Evolutionary conservation across 129 eudicot genomes (phyloP).

Genomic region (Centrapalus pauciflorus): DNA sequence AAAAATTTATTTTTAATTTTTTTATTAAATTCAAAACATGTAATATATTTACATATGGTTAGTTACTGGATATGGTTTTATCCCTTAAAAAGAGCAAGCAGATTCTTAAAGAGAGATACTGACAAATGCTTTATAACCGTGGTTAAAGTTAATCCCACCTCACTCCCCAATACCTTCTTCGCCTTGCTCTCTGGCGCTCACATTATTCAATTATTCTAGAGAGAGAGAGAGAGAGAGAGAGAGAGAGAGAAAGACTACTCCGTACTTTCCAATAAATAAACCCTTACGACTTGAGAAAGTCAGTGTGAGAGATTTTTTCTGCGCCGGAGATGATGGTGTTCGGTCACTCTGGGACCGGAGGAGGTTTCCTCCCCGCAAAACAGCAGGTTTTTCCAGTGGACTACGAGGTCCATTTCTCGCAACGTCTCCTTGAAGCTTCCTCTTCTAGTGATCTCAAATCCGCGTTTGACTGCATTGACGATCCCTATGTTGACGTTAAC

Average conservation of each 20-base stretch:
- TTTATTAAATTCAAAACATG: too few species aligned
- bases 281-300: neutral
- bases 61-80: neutral
- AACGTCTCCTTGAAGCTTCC: constrained; percentile 61
- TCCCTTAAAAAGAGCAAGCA: neutral
- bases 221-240: constrained; percentile 28
- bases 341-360: constrained; percentile 46
- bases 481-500: constrained; percentile 78
- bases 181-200: constrained; percentile 58
- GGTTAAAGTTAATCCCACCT: constrained; percentile 33
- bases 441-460: constrained; percentile 43
- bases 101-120: constrained; percentile 7
- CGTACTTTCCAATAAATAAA: neutral
- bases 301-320: constrained; percentile 1
- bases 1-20: too few species aligned
- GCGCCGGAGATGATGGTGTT: constrained; percentile 64
- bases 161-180: constrained; percentile 16
- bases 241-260: neutral
- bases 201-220: constrained; percentile 53
- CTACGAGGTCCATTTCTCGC: constrained; percentile 77
- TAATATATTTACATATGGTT: too few species aligned
- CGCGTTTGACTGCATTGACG: constrained; percentile 53
- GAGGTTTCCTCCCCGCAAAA: constrained; percentile 49
- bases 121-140: constrained; percentile 38
- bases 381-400: constrained; percentile 79